Conservation (phyloP, 2,329 filamentous ascomycete genomes). For the Talaromyces sp. region DNA sequence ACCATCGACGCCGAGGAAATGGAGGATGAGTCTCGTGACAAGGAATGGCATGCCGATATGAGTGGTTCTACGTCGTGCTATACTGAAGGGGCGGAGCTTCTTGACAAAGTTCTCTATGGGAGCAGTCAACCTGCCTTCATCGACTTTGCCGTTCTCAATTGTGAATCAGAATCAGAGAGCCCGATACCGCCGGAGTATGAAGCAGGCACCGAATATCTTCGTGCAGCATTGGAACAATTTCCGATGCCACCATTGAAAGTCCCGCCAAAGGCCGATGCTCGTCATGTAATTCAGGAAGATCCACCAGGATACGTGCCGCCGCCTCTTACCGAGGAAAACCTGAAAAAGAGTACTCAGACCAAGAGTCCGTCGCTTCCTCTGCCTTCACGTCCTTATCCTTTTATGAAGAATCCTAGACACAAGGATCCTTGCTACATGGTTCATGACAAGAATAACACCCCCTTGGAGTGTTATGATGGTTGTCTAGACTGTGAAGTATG, state of each 20-base stretch:
- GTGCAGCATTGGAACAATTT: not conserved
- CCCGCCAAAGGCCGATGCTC: not conserved
- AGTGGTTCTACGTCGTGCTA: not conserved
- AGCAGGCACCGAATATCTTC: not conserved
- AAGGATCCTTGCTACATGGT: not conserved
- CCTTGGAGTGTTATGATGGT: constrained; percentile 10
- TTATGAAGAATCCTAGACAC: constrained; percentile 1
- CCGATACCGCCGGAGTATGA: not conserved
- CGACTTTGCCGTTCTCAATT: not conserved
- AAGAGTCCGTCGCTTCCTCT: not conserved
- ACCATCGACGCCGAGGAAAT: not conserved
- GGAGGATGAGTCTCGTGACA: not conserved
- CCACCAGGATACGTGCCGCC: not conserved
- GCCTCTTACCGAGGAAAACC: not conserved
- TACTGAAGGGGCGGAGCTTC: not conserved
- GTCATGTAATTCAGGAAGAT: not conserved
- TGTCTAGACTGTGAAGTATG: constrained; percentile 6
- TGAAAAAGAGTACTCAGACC: not conserved
- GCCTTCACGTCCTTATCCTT: not conserved
- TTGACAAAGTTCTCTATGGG: not conserved
- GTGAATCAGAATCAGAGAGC: not conserved
- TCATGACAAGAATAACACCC: not conserved
- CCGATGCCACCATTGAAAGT: not conserved
- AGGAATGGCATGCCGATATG: not conserved
- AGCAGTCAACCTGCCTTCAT: not conserved